Base-by-base conservation (phyloP, 768 basidiomycete species). In the Termitomyces bulborhizus region DNA sequence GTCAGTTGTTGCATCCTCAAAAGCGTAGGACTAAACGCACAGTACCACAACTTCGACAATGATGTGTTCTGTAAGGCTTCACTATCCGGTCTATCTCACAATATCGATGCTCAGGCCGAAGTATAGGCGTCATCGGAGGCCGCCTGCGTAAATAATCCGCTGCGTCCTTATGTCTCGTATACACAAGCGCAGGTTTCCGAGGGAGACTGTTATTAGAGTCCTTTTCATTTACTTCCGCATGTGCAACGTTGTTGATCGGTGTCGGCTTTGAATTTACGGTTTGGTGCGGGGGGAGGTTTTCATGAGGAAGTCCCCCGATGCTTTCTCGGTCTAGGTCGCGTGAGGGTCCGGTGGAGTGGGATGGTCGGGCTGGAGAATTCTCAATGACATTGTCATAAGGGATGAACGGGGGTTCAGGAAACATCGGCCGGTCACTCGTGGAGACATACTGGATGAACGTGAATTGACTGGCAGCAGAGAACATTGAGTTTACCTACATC, bases 11-110 rank as follows among this genome's bases (percentile, higher is more conserved):
- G 24, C 18, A 44, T 18, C 15, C 8, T 7, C 36, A n/a, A 54
- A 29, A 60, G 32, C 24, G 7, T 34, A 54, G n/a, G 9, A 4
- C 50, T 36, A 15, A 18, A 74, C 86, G 64, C 58, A 90, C 89
- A 11, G 83, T 90, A n/a, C 88, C 91, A 71, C 92, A 94, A 40
- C 73, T 71, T 34, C 88, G 75, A 68, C 91, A 94, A 66, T 94
- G 91, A 68, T 93, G 91, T 9, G 88, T 69, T 41, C 90, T 69
- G 56, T 80, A 77, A 0, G 91, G 91, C 65, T 91, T 93, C 51
- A 88, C 69, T 42, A 91, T 75, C 26, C 70, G 74, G 57, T 90
- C 89, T 8, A 66, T 69, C 3, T 60, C 57, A 65, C 90, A 93
- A 66, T 88, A 92, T 42, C 90, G 74, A 63, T 84, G 75, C 53